These are phyloP conservation scores for Salix udensis DNA, from an alignment of 345 rosid genomes.

Conservation along the genomic window DNA sequence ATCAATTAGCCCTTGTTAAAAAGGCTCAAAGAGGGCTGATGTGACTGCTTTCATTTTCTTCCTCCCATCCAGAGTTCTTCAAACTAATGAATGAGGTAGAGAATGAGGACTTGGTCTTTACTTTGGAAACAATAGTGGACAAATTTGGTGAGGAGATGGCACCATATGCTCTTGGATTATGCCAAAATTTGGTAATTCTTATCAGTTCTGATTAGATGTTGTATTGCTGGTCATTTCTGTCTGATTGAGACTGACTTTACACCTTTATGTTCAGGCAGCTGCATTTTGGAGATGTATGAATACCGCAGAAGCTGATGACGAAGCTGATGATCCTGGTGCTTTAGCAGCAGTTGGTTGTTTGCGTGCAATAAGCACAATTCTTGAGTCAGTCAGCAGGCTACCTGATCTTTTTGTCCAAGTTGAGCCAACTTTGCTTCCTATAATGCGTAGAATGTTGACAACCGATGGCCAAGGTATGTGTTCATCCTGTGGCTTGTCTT, in stretches of 20 bases:
- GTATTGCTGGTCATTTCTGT: neutral
- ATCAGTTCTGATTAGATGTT: neutral
- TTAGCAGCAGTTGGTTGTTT: conserved; percentile 93
- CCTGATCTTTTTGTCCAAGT: conserved; percentile 82
- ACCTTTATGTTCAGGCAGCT: conserved; percentile 54
- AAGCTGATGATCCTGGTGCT: conserved; percentile 85
- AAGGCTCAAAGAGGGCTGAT: neutral
- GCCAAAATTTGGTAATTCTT: conserved; percentile 78
- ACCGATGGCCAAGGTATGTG: conserved; percentile 88
- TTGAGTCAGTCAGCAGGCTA: conserved; percentile 88
- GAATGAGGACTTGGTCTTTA: conserved; percentile 92
- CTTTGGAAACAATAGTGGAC: conserved; percentile 88
- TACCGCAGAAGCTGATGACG: conserved; percentile 82
- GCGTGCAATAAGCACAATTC: conserved; percentile 96
- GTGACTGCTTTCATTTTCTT: neutral
- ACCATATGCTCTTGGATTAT: conserved; percentile 86
- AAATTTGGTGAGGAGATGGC: conserved; percentile 98
- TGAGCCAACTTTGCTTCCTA: conserved; percentile 86
- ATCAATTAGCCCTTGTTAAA: neutral
- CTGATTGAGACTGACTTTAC: neutral
- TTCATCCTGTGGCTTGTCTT: neutral
- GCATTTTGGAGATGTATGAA: conserved; percentile 96
- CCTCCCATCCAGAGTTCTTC: conserved; percentile 66
- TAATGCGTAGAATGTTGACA: conserved; percentile 92
- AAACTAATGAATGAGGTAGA: conserved; percentile 98